Percentiles rank a stretch among this genome's conserved stretches.
These are phyloP conservation scores for Daldinia decipiens DNA, from an alignment of 495 filamentous ascomycete genomes.

Conservation along the genomic window DNA sequence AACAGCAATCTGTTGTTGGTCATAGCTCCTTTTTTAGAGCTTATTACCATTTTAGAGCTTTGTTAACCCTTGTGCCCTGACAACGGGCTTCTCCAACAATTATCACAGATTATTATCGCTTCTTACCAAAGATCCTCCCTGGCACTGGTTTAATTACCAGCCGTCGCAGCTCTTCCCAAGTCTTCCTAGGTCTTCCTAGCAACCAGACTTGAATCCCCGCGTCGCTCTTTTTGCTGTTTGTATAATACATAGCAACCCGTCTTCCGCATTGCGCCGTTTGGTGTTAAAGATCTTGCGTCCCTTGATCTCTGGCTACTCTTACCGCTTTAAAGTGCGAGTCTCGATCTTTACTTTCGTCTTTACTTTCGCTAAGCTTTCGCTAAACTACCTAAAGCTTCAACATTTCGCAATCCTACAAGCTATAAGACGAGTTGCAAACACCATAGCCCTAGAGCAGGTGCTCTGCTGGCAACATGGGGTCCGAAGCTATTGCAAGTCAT, in stretches of 20 bases:
- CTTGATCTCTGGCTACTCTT: conserved; percentile 11
- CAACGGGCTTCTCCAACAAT: conserved; percentile 32
- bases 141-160: conserved; percentile 15
- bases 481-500: conserved; percentile 76
- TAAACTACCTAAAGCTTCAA: too few species aligned
- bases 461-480: conserved; percentile 56
- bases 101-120: conserved; percentile 7
- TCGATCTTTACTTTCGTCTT: conserved; percentile 15
- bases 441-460: background rate
- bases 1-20: conserved; percentile 48
- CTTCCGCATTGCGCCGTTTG: conserved; percentile 6
- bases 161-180: conserved; percentile 9
- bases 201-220: background rate
- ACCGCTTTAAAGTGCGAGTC: conserved; percentile 3
- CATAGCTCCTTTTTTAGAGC: conserved; percentile 34
- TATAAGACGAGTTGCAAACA: background rate
- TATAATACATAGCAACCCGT: background rate
- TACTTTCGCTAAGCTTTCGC: conserved; percentile 14
- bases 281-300: background rate
- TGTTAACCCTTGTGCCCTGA: conserved; percentile 32
- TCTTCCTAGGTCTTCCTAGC: conserved; percentile 2
- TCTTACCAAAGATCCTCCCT: conserved; percentile 4
- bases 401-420: background rate
- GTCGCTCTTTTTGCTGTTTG: background rate
- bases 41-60: conserved; percentile 12